Base-by-base conservation (phyloP, 805 yeast species). In the Ogataea parapolymorpha region DNA sequence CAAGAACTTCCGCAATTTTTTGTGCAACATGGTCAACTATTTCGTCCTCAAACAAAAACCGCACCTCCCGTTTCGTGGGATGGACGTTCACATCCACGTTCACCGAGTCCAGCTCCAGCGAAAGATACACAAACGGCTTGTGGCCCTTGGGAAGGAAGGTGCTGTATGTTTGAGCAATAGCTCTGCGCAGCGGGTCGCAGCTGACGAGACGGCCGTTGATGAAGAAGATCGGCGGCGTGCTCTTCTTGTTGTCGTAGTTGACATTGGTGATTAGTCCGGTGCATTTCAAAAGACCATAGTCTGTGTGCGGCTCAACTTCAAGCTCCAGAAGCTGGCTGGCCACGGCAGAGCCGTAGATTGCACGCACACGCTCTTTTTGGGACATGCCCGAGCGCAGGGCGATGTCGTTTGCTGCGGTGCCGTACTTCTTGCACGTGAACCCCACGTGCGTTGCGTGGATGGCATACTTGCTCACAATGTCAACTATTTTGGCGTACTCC, bases 21-120 rank as follows among this genome's bases (percentile, higher is more conserved):
- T 62, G 59, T 24, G 82, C 70, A 2, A 90, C 69, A 26, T 56
- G 51, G 28, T 81, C 88, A 9, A 86, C 74, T 15, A 93, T 88
- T 56, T 90, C 97, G 32, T 84, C 93, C 53, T 93, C 97, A 58
- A 79, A 63, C 26, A 93, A 65, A 57, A 93, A 89, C 31, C 95
- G 61, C 2, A 93, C 97, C 54, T 91, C 97, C 44, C 91, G 73
- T 53, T 93, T 93, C 0, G 98, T 91, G 0, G 99, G 99, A 57
- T 93, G 99, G 11, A 93, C 82, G 58, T 93, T 93, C 12, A 93
- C 98, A 59, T 93, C 99, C 6, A 93, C 71, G 45, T 82, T 80
- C 25, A 63, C 65, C 1, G 96, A 85, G 16, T 71, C 67, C 2
- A 93, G 77, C 14, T 67, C 66, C n/a, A 93, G 58, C 35, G 85